A percentile compares a stretch with the other conserved stretches of the same genome.
These are phyloP conservation scores for Coprinopsis cinerea DNA, from an alignment of 768 basidiomycete genomes.

Conservation along the genomic window DNA sequence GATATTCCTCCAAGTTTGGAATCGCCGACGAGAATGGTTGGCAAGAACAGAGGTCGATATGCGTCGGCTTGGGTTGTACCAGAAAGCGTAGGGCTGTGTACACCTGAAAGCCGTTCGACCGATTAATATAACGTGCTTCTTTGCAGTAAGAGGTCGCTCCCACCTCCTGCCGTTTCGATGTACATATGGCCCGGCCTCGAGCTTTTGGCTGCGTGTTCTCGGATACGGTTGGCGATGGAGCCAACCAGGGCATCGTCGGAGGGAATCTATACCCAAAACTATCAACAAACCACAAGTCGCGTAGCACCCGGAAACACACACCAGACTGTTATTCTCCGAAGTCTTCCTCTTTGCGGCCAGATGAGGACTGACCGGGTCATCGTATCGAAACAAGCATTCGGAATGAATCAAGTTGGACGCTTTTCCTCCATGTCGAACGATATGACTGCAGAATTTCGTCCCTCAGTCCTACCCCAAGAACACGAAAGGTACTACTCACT, in stretches of 20 bases:
- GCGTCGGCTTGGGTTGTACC: constrained; percentile 80
- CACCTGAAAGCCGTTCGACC: constrained; percentile 67
- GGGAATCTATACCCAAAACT: constrained; percentile 35
- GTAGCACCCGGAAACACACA: constrained; percentile 21
- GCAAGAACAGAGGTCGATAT: constrained; percentile 83
- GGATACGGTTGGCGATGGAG: constrained; percentile 59
- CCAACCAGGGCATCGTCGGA: constrained; percentile 63
- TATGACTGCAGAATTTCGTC: constrained; percentile 47
- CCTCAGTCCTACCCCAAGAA: neutral
- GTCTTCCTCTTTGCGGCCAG: constrained; percentile 61
- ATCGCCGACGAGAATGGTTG: constrained; percentile 83
- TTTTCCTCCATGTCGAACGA: constrained; percentile 47
- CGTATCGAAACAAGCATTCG: constrained; percentile 75
- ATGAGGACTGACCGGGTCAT: constrained; percentile 92
- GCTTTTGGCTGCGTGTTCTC: constrained; percentile 36
- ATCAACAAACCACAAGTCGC: neutral
- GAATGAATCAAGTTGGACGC: constrained; percentile 39
- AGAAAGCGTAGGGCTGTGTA: constrained; percentile 84
- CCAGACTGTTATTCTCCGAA: constrained; percentile 19
- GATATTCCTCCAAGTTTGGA: constrained; percentile 92
- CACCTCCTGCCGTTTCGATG: constrained; percentile 95
- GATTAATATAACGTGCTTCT: too few relatives aligned
- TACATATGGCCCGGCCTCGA: constrained; percentile 54
- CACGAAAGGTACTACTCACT: constrained; percentile 38
- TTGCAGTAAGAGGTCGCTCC: constrained; percentile 26